Conservation (phyloP, 1,139 yeast genomes). For the Hanseniaspora gamundiae region DNA sequence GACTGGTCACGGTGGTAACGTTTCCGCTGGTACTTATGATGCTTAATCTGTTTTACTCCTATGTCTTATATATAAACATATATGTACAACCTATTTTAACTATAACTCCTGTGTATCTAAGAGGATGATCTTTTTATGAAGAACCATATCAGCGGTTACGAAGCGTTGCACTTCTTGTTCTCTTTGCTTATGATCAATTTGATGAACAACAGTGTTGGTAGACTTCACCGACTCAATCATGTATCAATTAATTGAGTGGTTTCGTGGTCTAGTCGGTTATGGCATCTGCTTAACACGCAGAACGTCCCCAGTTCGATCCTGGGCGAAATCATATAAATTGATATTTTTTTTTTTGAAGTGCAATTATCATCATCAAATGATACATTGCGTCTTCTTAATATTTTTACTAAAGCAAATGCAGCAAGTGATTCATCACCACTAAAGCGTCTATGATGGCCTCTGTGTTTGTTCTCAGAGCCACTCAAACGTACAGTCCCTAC, state of each 20-base stretch:
- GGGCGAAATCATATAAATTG: conserved; percentile 74
- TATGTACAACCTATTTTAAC: background rate
- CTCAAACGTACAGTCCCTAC: no score
- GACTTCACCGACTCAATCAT: no score
- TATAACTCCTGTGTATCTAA: no score
- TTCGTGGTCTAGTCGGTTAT: conserved; percentile 97
- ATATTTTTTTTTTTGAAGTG: background rate
- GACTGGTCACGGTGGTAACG: conserved; percentile 99
- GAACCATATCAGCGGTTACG: no score
- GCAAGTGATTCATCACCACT: no score
- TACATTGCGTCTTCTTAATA: no score
- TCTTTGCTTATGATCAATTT: no score
- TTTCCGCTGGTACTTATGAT: conserved; percentile 86
- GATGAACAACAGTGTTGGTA: no score
- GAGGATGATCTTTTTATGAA: no score
- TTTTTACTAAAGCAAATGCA: background rate
- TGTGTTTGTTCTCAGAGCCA: no score
- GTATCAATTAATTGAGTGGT: conserved; percentile 24
- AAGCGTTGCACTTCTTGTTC: no score
- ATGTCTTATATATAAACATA: background rate
- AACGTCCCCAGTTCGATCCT: conserved; percentile 99
- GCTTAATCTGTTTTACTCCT: conserved; percentile 59
- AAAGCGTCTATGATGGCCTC: no score
- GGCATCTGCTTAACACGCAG: conserved; percentile 99
- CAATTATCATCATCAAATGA: background rate